Evolutionary conservation across 2,329 filamentous ascomycete species (phyloP).

Genomic region (Aspergillus fumigatiaffinis): DNA sequence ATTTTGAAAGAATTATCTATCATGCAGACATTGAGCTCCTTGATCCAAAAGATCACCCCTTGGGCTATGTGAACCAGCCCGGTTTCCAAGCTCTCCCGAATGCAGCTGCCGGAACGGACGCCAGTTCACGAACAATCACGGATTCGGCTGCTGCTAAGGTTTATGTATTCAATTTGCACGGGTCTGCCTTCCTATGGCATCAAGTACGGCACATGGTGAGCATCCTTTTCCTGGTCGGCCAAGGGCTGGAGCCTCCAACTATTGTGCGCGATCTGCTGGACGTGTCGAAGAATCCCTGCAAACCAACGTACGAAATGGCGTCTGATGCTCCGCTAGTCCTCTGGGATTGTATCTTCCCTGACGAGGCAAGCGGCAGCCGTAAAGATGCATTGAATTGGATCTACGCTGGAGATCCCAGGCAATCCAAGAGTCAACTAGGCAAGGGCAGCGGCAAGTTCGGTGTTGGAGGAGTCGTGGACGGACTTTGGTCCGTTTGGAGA

Average conservation of each 20-base stretch:
- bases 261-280: conserved; percentile 75
- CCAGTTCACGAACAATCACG: conserved; percentile 11
- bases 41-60: conserved; percentile 46
- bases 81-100: conserved; percentile 41
- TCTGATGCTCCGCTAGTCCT: conserved; percentile 85
- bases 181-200: conserved; percentile 95
- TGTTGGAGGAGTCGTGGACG: conserved; percentile 63
- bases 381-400: conserved; percentile 71
- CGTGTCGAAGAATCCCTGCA: conserved; percentile 63
- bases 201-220: conserved; percentile 95
- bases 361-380: conserved; percentile 42
- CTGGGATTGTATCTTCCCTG: conserved; percentile 91
- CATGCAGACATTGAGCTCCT: conserved; percentile 75
- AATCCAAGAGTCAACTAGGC: conserved; percentile 34
- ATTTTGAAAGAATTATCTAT: conserved; percentile 75
- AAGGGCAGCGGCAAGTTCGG: conserved; percentile 60
- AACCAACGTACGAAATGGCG: conserved; percentile 86
- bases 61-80: conserved; percentile 53
- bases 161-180: conserved; percentile 83
- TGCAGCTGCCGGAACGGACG: conserved; percentile 12
- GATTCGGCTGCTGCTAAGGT: conserved; percentile 56
- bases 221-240: conserved; percentile 86
- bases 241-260: conserved; percentile 73
- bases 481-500: conserved; percentile 80
- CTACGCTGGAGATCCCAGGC: conserved; percentile 65